Evolutionary conservation across 2,329 filamentous ascomycete species (phyloP).

Genomic region (Aureobasidium melanogenum): DNA sequence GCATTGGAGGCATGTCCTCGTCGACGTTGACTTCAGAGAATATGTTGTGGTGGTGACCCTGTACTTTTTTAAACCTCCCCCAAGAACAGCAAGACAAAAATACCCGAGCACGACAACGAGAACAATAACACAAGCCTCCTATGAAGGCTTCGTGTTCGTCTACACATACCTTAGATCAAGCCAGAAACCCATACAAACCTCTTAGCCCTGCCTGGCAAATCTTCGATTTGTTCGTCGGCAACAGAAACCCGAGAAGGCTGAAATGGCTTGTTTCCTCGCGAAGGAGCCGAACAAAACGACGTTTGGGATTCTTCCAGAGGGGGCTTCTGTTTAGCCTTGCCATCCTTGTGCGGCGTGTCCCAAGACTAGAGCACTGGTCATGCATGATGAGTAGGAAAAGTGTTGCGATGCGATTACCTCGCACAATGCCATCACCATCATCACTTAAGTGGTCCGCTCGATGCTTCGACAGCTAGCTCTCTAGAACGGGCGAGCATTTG

Average conservation of each 20-base stretch:
- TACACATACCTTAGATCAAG: neutral
- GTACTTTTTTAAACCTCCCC: neutral
- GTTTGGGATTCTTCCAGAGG: neutral
- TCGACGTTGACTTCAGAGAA: neutral
- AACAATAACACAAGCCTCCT: neutral
- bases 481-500: too few species aligned
- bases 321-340: neutral
- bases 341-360: neutral
- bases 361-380: too few species aligned
- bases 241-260: neutral
- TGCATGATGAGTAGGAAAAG: too few species aligned
- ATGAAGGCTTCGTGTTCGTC: neutral
- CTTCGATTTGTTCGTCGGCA: neutral
- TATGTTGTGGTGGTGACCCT: neutral
- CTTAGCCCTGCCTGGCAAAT: neutral
- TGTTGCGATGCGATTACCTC: too few species aligned
- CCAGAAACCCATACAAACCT: neutral
- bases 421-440: too few species aligned
- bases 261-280: neutral
- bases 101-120: neutral
- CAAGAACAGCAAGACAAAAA: neutral
- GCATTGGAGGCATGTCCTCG: neutral
- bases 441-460: too few species aligned
- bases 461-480: too few species aligned
- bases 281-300: neutral